Evolutionary conservation across 164 flowering plant species (phyloP).

Genomic region (Magnolia changhungtana): DNA sequence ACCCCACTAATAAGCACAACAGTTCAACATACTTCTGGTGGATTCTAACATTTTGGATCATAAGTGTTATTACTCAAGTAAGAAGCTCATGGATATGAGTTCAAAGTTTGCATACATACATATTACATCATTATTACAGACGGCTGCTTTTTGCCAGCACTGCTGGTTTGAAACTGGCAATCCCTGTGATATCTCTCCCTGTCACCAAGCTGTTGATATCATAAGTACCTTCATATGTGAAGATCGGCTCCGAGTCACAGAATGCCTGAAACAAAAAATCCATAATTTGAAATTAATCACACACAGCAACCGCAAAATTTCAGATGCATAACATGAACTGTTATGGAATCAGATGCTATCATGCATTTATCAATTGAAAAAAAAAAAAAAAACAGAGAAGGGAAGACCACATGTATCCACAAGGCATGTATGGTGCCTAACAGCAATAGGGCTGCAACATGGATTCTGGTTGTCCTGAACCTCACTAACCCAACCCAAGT

Average conservation of each 20-base stretch:
- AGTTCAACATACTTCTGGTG: background rate
- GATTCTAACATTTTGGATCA: background rate
- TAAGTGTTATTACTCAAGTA: background rate
- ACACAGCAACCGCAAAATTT: background rate
- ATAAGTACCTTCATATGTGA: constrained; percentile 90
- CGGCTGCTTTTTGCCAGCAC: constrained; percentile 46
- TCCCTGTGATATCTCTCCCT: constrained; percentile 83
- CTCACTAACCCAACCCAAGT: too few species aligned
- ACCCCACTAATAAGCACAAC: too few species aligned
- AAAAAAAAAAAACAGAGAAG: too few species aligned
- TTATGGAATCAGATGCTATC: too few species aligned
- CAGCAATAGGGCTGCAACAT: too few species aligned
- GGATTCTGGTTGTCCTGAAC: too few species aligned
- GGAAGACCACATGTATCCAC: too few species aligned
- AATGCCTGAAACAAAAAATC: constrained; percentile 61
- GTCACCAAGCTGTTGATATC: constrained; percentile 90
- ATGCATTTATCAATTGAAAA: too few species aligned
- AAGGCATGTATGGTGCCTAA: too few species aligned
- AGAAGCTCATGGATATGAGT: background rate
- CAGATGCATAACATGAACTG: background rate
- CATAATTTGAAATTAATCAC: background rate
- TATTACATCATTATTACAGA: constrained; percentile 23
- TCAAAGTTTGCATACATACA: background rate
- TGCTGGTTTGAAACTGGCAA: constrained; percentile 83
- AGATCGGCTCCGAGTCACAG: constrained; percentile 91